Percentiles rank a stretch among this genome's conserved stretches.
phyloP scores from a whole-genome alignment of 208 protist species.

The Wallacemonas sp. region DNA sequence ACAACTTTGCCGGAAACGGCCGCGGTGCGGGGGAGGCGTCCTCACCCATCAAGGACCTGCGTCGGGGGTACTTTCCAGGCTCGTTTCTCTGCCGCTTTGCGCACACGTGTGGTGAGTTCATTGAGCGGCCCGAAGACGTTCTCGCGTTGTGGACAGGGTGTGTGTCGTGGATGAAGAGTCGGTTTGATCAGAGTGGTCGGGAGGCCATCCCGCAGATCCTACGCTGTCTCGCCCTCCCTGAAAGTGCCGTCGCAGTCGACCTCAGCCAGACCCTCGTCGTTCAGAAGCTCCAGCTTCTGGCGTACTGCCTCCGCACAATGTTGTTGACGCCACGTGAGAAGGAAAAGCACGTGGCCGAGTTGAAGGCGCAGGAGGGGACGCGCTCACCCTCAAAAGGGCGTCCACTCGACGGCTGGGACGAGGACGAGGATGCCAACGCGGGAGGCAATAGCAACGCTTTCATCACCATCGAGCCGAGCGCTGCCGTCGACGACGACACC shows the following conservation, averaged over 20 bases:
- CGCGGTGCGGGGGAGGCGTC: not conserved
- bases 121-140: slow-evolving; percentile 34
- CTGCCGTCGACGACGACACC: too few species aligned
- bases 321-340: slow-evolving; percentile 19
- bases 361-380: not conserved
- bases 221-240: slow-evolving; percentile 41
- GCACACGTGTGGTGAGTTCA: slow-evolving; percentile 32
- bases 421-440: slow-evolving; percentile 3
- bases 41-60: slow-evolving; percentile 32
- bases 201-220: slow-evolving; percentile 32
- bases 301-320: slow-evolving; percentile 49
- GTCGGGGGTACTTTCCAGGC: slow-evolving; percentile 66
- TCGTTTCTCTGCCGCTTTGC: slow-evolving; percentile 78
- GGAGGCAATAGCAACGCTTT: not conserved
- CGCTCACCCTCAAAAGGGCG: not conserved
- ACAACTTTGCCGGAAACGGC: not conserved
- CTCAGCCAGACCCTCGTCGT: slow-evolving; percentile 45
- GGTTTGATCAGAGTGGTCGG: slow-evolving; percentile 22
- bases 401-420: slow-evolving; percentile 31
- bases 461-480: too few species aligned
- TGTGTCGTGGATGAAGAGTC: slow-evolving; percentile 32
- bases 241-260: slow-evolving; percentile 33
- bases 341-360: slow-evolving; percentile 4
- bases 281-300: slow-evolving; percentile 84
- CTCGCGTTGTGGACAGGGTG: slow-evolving; percentile 40